A percentile compares a stretch with the other conserved stretches of the same genome.
Evolutionary conservation across 2,329 filamentous ascomycete genomes (phyloP).

Genomic region (Pestalotiopsis sp.): DNA sequence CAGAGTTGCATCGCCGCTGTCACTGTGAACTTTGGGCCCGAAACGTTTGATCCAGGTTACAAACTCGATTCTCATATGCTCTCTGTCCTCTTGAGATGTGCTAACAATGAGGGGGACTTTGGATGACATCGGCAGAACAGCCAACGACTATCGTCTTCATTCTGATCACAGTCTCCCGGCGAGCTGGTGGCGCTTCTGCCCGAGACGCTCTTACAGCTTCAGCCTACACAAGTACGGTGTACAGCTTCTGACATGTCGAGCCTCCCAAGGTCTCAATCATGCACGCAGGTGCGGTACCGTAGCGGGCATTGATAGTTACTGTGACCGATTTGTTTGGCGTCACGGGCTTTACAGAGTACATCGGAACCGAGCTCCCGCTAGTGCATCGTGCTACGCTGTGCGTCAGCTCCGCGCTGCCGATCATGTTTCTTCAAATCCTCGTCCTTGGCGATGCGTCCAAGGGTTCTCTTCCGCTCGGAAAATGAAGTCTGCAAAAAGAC

Average conservation of each 20-base stretch:
- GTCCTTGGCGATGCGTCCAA: neutral
- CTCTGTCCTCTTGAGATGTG: neutral
- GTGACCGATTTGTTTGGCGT: neutral
- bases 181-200: too few relatives aligned
- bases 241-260: too few relatives aligned
- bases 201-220: too few relatives aligned
- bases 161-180: too few relatives aligned
- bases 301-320: too few relatives aligned
- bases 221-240: too few relatives aligned
- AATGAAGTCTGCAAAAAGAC: neutral
- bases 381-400: neutral
- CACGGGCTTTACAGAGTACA: neutral
- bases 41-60: neutral
- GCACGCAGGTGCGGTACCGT: too few relatives aligned
- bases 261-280: too few relatives aligned
- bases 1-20: neutral
- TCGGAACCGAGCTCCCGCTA: constrained; percentile 5
- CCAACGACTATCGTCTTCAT: too few relatives aligned
- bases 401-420: neutral
- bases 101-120: neutral
- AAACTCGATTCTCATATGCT: neutral
- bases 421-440: neutral
- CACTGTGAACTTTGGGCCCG: neutral
- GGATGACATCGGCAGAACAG: neutral
- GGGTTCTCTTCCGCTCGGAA: neutral